phyloP scores from a whole-genome alignment of 768 basidiomycete genomes.

The Mycena pura region DNA sequence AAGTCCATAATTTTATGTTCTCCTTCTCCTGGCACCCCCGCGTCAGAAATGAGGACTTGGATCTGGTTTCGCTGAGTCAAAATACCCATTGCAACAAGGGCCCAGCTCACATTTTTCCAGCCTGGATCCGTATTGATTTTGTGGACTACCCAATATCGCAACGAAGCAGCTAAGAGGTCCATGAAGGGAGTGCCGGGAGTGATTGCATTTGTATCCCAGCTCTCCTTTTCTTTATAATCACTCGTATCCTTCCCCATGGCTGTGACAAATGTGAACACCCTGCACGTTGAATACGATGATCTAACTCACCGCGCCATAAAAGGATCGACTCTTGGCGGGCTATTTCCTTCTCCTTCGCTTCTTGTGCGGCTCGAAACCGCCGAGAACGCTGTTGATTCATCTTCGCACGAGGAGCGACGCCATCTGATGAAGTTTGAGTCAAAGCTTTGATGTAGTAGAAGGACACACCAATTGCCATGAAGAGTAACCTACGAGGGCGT shows the following conservation, averaged over 20 bases:
- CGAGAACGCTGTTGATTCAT: slow-evolving; percentile 99
- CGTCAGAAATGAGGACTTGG: slow-evolving; percentile 96
- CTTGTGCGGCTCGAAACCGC: slow-evolving; percentile 93
- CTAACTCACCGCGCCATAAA: slow-evolving; percentile 82
- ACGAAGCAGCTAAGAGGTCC: slow-evolving; percentile 84
- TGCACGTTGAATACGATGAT: too few species aligned
- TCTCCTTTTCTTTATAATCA: slow-evolving; percentile 83
- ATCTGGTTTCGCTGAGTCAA: slow-evolving; percentile 54
- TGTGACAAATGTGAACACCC: slow-evolving; percentile 39
- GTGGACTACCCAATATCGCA: slow-evolving; percentile 95
- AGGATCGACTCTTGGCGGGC: slow-evolving; percentile 83
- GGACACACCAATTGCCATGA: slow-evolving; percentile 94
- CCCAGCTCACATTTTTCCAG: slow-evolving; percentile 81
- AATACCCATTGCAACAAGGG: neutral
- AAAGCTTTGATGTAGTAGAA: neutral
- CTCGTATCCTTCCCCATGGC: slow-evolving; percentile 91
- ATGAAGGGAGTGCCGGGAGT: slow-evolving; percentile 99
- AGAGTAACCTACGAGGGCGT: slow-evolving; percentile 90
- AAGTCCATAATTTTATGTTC: slow-evolving; percentile 99
- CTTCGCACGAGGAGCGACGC: slow-evolving; percentile 97
- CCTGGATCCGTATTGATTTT: slow-evolving; percentile 96
- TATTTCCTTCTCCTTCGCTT: slow-evolving; percentile 93
- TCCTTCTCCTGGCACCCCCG: slow-evolving; percentile 96
- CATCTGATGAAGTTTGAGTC: slow-evolving; percentile 58
- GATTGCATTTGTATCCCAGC: slow-evolving; percentile 99